These are phyloP conservation scores for Taphrina deformans DNA, from an alignment of 1,139 yeast genomes.

Conservation along the genomic window DNA sequence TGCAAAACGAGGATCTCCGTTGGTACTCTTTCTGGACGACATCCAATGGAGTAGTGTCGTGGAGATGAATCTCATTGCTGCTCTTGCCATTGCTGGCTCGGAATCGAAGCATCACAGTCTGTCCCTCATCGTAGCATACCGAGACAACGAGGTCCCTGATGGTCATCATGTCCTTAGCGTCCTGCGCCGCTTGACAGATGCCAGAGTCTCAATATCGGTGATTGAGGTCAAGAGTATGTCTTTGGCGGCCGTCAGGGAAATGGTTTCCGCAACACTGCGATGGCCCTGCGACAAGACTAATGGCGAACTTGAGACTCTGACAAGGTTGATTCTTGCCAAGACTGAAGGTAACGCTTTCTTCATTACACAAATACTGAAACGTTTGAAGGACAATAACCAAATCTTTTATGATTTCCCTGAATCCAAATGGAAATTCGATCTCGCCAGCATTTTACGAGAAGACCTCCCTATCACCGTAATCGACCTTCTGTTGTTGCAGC, in stretches of 20 bases:
- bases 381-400: slow-evolving; percentile 3
- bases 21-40: slow-evolving; percentile 31
- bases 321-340: slow-evolving; percentile 11
- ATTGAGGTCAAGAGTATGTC: slow-evolving; percentile 20
- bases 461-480: slow-evolving; percentile 27
- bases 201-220: slow-evolving; percentile 1
- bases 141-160: slow-evolving; percentile 28
- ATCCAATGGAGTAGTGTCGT: slow-evolving; percentile 26
- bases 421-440: slow-evolving; percentile 17
- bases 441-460: slow-evolving; percentile 21
- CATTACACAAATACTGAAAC: slow-evolving; percentile 28
- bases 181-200: slow-evolving; percentile 7
- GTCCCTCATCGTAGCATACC: slow-evolving; percentile 19
- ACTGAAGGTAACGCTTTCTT: slow-evolving; percentile 33
- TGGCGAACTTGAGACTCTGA: slow-evolving; percentile 22
- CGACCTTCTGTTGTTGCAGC: slow-evolving; percentile 17
- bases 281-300: slow-evolving; percentile 6
- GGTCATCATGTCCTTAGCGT: slow-evolving; percentile 20
- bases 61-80: slow-evolving; percentile 18
- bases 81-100: slow-evolving; percentile 19
- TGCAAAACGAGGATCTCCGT: slow-evolving; percentile 20
- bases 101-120: slow-evolving; percentile 1
- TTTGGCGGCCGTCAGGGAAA: slow-evolving; percentile 13
- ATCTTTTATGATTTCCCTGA: slow-evolving; percentile 16
- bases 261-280: slow-evolving; percentile 24